phyloP scores from a whole-genome alignment of 345 rosid species.

The Pugionium dolabratum region DNA sequence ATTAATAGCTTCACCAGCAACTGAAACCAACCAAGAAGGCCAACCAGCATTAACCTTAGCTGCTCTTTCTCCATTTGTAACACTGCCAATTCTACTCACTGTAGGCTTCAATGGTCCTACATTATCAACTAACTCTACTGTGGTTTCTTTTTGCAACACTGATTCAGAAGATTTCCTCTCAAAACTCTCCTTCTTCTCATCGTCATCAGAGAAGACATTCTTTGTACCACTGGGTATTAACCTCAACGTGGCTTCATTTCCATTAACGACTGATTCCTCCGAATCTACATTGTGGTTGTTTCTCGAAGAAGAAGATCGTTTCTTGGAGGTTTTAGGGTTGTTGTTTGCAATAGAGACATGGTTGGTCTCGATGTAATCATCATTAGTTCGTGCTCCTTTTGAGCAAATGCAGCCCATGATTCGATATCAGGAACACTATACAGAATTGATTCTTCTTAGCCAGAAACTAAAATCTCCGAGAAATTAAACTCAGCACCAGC shows the following conservation, averaged over 20 bases:
- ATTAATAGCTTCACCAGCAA: slow-evolving; percentile 90
- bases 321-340: slow-evolving; percentile 42
- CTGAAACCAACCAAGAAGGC: slow-evolving; percentile 93
- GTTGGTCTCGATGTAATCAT: slow-evolving; percentile 41
- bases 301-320: slow-evolving; percentile 41
- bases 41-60: slow-evolving; percentile 84
- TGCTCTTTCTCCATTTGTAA: slow-evolving; percentile 61
- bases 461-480: background rate
- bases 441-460: background rate
- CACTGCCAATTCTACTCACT: slow-evolving; percentile 52
- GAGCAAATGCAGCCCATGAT: slow-evolving; percentile 95
- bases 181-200: slow-evolving; percentile 37
- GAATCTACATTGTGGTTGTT: slow-evolving; percentile 35
- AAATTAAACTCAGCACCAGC: background rate
- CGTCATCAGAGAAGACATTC: slow-evolving; percentile 46
- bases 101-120: slow-evolving; percentile 43
- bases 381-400: slow-evolving; percentile 62
- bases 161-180: slow-evolving; percentile 36
- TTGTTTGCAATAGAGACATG: slow-evolving; percentile 41
- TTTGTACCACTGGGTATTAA: slow-evolving; percentile 48
- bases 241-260: slow-evolving; percentile 50
- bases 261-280: slow-evolving; percentile 42
- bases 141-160: slow-evolving; percentile 31
- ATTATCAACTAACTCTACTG: slow-evolving; percentile 33
- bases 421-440: background rate